A percentile compares a stretch with the other conserved stretches of the same genome.
phyloP scores from a whole-genome alignment of 2,329 filamentous ascomycete species.

The Botrytis aclada region DNA sequence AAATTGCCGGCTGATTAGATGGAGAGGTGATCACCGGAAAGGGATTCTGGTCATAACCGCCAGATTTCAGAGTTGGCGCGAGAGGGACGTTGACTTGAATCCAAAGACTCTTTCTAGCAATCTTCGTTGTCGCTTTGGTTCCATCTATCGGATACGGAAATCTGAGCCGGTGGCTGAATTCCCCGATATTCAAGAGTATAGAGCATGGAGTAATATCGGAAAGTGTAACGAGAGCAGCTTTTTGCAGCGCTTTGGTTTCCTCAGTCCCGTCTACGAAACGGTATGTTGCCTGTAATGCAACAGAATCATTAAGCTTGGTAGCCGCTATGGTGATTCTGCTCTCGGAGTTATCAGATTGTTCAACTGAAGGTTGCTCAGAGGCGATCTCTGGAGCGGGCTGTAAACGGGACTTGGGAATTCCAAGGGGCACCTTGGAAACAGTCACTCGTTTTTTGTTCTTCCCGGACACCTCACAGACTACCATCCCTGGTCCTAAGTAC shows the following conservation, averaged over 20 bases:
- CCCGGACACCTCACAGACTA: background rate
- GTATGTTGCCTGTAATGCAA: background rate
- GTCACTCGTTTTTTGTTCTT: background rate
- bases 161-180: constrained; percentile 4
- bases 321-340: background rate
- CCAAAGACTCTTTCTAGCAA: constrained; percentile 12
- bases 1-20: background rate
- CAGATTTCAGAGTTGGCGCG: background rate
- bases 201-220: constrained; percentile 12
- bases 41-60: constrained; percentile 9
- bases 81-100: constrained; percentile 13
- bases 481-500: too few species aligned
- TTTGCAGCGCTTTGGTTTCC: constrained; percentile 8
- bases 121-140: background rate
- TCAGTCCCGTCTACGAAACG: background rate
- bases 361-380: background rate
- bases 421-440: background rate
- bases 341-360: background rate
- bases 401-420: background rate
- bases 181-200: background rate
- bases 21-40: background rate
- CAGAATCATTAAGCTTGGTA: background rate
- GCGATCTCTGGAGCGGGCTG: background rate
- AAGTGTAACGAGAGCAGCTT: constrained; percentile 7
- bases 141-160: constrained; percentile 11